A percentile compares a stretch with the other conserved stretches of the same genome.
Evolutionary conservation across 169 alveolate species (phyloP).

Genomic region (Plasmodium sp.): DNA sequence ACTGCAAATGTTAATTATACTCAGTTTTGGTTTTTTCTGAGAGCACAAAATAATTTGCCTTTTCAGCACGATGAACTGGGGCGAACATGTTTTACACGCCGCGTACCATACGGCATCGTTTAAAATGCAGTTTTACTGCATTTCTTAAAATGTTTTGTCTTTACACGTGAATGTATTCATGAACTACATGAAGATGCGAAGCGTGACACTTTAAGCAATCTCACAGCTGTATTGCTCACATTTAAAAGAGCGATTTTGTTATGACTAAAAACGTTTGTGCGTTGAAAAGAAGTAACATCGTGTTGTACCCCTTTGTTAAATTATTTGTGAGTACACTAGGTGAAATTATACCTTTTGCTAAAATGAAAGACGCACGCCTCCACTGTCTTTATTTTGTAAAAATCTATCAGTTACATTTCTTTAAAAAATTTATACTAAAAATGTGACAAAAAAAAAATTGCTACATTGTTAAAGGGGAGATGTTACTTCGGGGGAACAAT

Average conservation of each 20-base stretch:
- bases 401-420: background rate
- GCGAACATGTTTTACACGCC: background rate
- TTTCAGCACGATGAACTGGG: background rate
- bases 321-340: background rate
- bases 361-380: background rate
- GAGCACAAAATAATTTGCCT: background rate
- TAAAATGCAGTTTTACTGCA: background rate
- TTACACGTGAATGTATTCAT: background rate
- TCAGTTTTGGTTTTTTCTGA: background rate
- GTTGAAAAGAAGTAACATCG: background rate
- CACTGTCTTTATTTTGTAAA: background rate
- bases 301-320: slow-evolving; percentile 3
- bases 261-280: background rate
- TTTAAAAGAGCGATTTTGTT: background rate
- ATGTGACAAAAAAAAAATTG: slow-evolving; percentile 1
- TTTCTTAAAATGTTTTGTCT: background rate
- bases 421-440: background rate
- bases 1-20: background rate
- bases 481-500: background rate
- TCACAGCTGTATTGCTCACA: background rate
- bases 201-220: background rate
- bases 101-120: background rate
- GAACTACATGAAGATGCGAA: background rate
- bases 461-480: background rate
- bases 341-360: background rate